Percentiles rank a stretch among this genome's conserved stretches.
These are phyloP conservation scores for Solanum rostratum DNA, from an alignment of 257 asterid genomes.

Conservation along the genomic window DNA sequence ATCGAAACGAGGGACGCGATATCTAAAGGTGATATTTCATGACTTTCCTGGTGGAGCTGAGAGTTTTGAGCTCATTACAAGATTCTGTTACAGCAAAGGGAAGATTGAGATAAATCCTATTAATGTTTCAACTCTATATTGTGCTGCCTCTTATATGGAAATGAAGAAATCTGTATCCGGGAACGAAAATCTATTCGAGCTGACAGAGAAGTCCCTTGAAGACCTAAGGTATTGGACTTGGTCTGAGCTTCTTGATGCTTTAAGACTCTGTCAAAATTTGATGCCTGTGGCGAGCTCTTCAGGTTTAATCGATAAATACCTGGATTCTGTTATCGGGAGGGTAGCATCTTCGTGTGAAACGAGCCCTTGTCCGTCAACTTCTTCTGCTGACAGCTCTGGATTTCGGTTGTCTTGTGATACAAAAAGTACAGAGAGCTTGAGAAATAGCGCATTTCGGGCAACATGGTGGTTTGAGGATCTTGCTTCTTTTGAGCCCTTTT, in stretches of 20 bases:
- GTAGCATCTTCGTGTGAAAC: slow-evolving; percentile 41
- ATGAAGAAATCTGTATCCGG: slow-evolving; percentile 34
- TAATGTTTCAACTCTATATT: slow-evolving; percentile 34
- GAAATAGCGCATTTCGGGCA: slow-evolving; percentile 23
- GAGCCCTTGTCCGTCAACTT: slow-evolving; percentile 67
- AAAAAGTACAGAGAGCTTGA: slow-evolving; percentile 67
- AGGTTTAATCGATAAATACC: slow-evolving; percentile 28
- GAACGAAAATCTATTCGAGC: slow-evolving; percentile 31
- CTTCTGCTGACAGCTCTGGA: slow-evolving; percentile 66
- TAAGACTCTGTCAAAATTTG: slow-evolving; percentile 46
- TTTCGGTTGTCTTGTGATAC: slow-evolving; percentile 57
- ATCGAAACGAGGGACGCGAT: slow-evolving; percentile 21
- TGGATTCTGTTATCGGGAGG: slow-evolving; percentile 41
- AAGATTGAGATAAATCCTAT: slow-evolving; percentile 33
- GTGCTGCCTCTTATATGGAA: slow-evolving; percentile 64
- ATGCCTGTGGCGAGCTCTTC: slow-evolving; percentile 24
- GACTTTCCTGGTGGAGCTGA: slow-evolving; percentile 88
- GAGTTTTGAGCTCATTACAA: slow-evolving; percentile 56
- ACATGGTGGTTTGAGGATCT: slow-evolving; percentile 95
- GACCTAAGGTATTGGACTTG: slow-evolving; percentile 60
- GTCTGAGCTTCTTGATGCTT: slow-evolving; percentile 56
- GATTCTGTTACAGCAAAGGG: slow-evolving; percentile 63
- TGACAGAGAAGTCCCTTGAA: slow-evolving; percentile 38
- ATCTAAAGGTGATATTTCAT: slow-evolving; percentile 59
- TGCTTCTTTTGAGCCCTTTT: slow-evolving; percentile 10